A percentile compares a stretch with the other conserved stretches of the same genome.
phyloP scores from a whole-genome alignment of 2,329 filamentous ascomycete genomes.

The Coniochaeta sp. region DNA sequence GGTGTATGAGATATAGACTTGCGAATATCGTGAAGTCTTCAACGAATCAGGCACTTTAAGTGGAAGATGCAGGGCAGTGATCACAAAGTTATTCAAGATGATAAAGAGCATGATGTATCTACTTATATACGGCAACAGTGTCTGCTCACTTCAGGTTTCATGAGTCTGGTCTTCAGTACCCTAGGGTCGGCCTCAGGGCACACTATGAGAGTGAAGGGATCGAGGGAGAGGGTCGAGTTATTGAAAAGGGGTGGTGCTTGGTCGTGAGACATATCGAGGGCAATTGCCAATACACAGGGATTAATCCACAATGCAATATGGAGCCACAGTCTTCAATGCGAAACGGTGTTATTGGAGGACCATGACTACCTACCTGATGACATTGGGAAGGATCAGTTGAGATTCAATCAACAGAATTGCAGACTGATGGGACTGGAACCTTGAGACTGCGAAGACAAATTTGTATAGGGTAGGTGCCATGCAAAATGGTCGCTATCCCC shows the following conservation, averaged over 20 bases:
- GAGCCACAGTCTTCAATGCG: background rate
- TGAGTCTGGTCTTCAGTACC: background rate
- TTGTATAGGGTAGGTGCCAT: background rate
- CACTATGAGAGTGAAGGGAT: background rate
- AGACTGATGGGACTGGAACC: background rate
- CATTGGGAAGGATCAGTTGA: background rate
- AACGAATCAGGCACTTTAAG: background rate
- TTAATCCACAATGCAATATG: no score
- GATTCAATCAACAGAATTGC: background rate
- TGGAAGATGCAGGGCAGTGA: background rate
- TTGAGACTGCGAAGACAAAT: background rate
- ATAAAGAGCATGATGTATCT: background rate
- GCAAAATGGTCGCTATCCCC: background rate
- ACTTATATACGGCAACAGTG: background rate
- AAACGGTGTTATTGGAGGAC: background rate
- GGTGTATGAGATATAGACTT: background rate
- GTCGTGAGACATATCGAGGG: background rate
- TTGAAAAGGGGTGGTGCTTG: background rate
- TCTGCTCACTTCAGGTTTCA: background rate
- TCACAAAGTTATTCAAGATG: background rate
- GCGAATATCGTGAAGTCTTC: background rate
- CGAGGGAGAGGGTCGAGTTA: background rate
- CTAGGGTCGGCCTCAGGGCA: background rate
- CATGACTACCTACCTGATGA: background rate
- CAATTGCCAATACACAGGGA: background rate